phyloP scores from a whole-genome alignment of 257 asterid genomes.

The Orobanche coerulescens region DNA sequence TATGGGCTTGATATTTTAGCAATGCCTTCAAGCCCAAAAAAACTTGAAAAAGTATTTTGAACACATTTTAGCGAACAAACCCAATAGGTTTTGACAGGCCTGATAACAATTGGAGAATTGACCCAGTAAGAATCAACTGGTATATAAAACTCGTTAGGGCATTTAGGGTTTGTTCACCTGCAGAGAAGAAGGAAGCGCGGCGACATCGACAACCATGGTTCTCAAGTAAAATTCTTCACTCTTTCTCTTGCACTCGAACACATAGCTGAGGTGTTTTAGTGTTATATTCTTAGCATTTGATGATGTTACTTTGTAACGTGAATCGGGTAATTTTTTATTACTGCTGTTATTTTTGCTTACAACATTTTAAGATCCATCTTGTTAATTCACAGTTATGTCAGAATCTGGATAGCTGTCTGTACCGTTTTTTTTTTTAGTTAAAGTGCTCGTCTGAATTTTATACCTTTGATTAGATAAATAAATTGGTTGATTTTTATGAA shows the following conservation, averaged over 20 bases:
- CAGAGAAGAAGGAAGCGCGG: constrained; percentile 5
- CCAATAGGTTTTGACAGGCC: background rate
- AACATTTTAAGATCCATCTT: background rate
- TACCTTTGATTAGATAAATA: background rate
- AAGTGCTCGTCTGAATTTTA: background rate
- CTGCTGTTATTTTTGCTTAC: background rate
- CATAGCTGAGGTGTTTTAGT: background rate
- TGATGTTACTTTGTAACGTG: background rate
- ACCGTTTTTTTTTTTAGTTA: background rate
- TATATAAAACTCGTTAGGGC: background rate
- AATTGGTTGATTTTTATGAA: background rate
- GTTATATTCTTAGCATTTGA: background rate
- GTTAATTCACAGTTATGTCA: background rate
- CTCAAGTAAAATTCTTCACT: background rate
- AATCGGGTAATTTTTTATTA: background rate
- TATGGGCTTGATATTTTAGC: too few relatives aligned
- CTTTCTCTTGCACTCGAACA: background rate
- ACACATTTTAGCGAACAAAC: too few relatives aligned
- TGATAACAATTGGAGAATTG: background rate
- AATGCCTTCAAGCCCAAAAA: too few relatives aligned
- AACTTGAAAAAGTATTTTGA: too few relatives aligned
- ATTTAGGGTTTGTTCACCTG: background rate
- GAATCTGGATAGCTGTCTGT: background rate
- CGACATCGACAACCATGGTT: background rate
- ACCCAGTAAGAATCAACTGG: background rate